A percentile compares a stretch with the other conserved stretches of the same genome.
These are phyloP conservation scores for Phellinidium pouzarii DNA, from an alignment of 1,284 basidiomycete genomes.

Conservation along the genomic window DNA sequence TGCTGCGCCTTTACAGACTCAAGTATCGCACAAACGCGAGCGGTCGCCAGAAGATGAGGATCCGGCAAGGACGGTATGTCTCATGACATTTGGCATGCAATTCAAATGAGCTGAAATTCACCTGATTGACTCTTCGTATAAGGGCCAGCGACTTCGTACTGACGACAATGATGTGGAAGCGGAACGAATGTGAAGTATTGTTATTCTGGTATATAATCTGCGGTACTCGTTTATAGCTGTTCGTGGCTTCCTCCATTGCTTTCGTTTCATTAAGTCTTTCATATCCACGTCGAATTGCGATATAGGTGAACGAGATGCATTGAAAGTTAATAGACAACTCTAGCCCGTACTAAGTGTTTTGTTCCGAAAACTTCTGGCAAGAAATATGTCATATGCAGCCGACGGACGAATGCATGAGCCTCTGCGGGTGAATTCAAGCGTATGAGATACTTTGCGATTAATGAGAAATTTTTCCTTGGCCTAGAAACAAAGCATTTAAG, in stretches of 20 bases:
- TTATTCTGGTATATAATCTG: not conserved
- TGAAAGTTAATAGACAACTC: conserved; percentile 47
- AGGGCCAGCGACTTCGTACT: conserved; percentile 49
- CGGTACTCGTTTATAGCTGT: conserved; percentile 11
- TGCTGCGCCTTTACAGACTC: conserved; percentile 28
- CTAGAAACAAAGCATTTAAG: conserved; percentile 23
- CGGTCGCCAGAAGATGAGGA: conserved; percentile 70
- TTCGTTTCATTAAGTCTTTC: no score
- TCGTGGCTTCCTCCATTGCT: no score
- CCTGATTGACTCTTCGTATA: not conserved
- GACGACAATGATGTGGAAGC: conserved; percentile 52
- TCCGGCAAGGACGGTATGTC: conserved; percentile 44
- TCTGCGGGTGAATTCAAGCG: conserved; percentile 50
- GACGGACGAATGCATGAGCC: conserved; percentile 59
- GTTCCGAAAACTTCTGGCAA: conserved; percentile 31
- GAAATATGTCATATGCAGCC: conserved; percentile 52
- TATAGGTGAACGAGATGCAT: not conserved
- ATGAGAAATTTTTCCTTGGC: conserved; percentile 33
- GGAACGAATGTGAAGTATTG: conserved; percentile 50
- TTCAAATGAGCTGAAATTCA: not conserved
- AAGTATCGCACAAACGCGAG: conserved; percentile 47
- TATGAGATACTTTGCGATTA: conserved; percentile 46
- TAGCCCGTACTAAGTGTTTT: conserved; percentile 46
- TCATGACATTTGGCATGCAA: not conserved
- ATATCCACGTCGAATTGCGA: no score